Percentiles rank a stretch among this genome's conserved stretches.
phyloP scores from a whole-genome alignment of 2,329 filamentous ascomycete species.

The Aspergillus terreus region DNA sequence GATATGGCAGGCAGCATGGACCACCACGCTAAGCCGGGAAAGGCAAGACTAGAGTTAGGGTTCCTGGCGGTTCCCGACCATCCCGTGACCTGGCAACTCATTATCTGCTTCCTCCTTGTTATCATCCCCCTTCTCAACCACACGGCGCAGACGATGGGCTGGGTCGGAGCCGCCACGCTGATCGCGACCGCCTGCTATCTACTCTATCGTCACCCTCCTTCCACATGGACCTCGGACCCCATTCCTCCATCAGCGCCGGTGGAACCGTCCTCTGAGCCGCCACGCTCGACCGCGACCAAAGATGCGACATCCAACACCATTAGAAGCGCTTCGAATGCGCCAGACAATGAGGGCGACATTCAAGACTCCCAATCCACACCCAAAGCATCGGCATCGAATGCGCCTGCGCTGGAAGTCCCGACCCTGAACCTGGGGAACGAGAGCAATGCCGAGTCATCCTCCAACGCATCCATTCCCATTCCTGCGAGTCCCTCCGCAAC shows the following conservation, averaged over 20 bases:
- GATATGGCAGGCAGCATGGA: no score
- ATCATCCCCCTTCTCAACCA: no score
- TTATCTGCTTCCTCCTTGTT: no score
- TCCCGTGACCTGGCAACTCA: no score
- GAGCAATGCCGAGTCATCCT: constrained; percentile 12
- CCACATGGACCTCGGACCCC: constrained; percentile 27
- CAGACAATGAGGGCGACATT: constrained; percentile 9
- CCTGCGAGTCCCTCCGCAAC: neutral
- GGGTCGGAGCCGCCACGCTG: constrained; percentile 37
- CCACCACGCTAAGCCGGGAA: no score
- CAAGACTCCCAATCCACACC: constrained; percentile 33
- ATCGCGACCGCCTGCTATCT: constrained; percentile 39
- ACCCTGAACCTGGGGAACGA: constrained; percentile 27
- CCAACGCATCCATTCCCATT: constrained; percentile 4
- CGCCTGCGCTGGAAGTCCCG: constrained; percentile 27
- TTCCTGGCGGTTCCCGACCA: no score
- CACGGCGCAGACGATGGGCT: constrained; percentile 34
- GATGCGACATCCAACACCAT: constrained; percentile 10
- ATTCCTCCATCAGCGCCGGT: constrained; percentile 10
- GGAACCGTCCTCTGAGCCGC: constrained; percentile 14
- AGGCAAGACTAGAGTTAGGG: no score
- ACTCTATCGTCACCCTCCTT: constrained; percentile 37
- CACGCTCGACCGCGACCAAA: constrained; percentile 9
- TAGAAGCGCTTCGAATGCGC: constrained; percentile 1
- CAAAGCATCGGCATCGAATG: constrained; percentile 29